Evolutionary conservation across 495 filamentous ascomycete species (phyloP).

Genomic region (Jackrogersella multiformis): DNA sequence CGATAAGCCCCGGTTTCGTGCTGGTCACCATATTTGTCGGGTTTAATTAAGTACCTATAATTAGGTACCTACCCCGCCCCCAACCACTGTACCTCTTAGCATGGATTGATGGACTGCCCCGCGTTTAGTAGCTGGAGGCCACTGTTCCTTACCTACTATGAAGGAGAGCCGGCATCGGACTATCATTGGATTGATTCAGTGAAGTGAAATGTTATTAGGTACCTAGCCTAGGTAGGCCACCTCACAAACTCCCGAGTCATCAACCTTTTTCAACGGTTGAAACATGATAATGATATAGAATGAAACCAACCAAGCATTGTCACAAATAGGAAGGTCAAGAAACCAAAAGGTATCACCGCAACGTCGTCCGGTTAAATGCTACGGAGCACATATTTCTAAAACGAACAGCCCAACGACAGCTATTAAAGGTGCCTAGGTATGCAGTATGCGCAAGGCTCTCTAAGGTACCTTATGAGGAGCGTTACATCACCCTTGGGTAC

Average conservation of each 20-base stretch:
- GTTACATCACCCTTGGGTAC: conserved; percentile 14
- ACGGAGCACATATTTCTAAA: neutral
- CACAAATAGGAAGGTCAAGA: conserved; percentile 33
- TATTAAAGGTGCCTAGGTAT: too few species aligned
- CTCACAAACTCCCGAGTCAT: too few species aligned
- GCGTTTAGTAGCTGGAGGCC: conserved; percentile 31
- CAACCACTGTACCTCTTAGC: conserved; percentile 27
- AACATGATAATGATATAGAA: neutral
- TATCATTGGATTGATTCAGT: conserved; percentile 30
- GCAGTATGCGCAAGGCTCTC: neutral
- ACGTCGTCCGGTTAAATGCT: conserved; percentile 26
- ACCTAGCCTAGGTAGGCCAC: neutral
- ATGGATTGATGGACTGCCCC: conserved; percentile 25
- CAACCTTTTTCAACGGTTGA: conserved; percentile 4
- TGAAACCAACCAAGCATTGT: neutral
- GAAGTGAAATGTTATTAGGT: neutral
- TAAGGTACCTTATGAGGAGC: conserved; percentile 34
- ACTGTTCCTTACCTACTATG: neutral
- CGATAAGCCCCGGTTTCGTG: neutral
- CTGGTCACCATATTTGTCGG: neutral
- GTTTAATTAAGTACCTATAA: too few species aligned
- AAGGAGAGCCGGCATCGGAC: conserved; percentile 20
- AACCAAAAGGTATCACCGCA: conserved; percentile 13
- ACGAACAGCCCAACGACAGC: neutral
- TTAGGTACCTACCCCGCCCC: conserved; percentile 30